Evolutionary conservation across 2,329 filamentous ascomycete genomes (phyloP).

Genomic region (Alternaria arbusti): DNA sequence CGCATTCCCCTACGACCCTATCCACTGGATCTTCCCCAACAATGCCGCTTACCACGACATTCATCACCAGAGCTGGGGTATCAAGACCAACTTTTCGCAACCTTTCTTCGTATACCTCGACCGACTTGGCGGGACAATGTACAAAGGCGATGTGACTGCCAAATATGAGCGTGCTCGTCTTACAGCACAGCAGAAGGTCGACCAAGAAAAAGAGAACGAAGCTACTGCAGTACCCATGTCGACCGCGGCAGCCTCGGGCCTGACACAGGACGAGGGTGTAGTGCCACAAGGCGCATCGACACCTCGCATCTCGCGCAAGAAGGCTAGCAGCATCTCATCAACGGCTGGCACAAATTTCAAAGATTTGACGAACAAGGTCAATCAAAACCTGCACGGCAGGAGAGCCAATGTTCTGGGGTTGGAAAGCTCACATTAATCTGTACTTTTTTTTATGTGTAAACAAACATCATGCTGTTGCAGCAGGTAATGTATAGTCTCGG

Average conservation of each 20-base stretch:
- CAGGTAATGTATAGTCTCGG: constrained; percentile 44
- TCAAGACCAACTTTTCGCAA: constrained; percentile 93
- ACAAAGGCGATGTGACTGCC: constrained; percentile 68
- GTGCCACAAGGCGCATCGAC: constrained; percentile 39
- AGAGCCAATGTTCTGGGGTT: constrained; percentile 55
- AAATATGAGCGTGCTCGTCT: constrained; percentile 65
- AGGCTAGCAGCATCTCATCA: constrained; percentile 47
- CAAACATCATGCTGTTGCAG: constrained; percentile 21
- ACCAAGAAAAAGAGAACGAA: constrained; percentile 53
- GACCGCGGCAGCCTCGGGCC: constrained; percentile 17
- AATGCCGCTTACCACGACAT: constrained; percentile 98
- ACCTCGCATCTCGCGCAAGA: constrained; percentile 52
- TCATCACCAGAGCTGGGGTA: constrained; percentile 98
- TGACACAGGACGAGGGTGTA: constrained; percentile 32
- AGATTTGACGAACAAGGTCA: constrained; percentile 54
- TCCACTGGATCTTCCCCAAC: constrained; percentile 91
- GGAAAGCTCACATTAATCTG: constrained; percentile 49
- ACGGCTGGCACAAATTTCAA: constrained; percentile 52
- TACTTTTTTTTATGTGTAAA: constrained; percentile 13
- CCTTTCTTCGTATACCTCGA: constrained; percentile 98
- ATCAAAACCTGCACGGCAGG: constrained; percentile 54
- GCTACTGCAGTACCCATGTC: constrained; percentile 19
- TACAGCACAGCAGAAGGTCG: constrained; percentile 63
- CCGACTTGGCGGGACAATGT: constrained; percentile 78
- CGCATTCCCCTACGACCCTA: constrained; percentile 90